Conservation (phyloP, 176 grass and related monocot genomes). For the Pontederia crassipes region DNA sequence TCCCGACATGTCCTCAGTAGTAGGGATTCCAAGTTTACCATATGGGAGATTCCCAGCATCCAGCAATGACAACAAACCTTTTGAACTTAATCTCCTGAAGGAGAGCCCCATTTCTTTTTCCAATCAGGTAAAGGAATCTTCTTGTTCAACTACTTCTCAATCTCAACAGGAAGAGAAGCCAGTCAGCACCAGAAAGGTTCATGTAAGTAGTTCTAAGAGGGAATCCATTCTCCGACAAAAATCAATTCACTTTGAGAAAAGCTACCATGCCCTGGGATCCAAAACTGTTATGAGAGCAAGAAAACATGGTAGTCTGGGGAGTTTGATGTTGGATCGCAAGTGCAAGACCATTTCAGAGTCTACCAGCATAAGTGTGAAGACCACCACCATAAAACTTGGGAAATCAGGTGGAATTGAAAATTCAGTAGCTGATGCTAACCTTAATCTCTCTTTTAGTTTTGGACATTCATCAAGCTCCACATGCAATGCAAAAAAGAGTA, state of each 20-base stretch:
- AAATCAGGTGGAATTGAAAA: conserved; percentile 44
- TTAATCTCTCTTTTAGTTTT: conserved; percentile 58
- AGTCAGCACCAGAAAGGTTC: conserved; percentile 37
- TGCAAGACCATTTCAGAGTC: conserved; percentile 53
- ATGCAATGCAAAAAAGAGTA: conserved; percentile 10
- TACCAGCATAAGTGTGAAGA: conserved; percentile 42
- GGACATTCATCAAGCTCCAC: conserved; percentile 1
- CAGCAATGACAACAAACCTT: conserved; percentile 36
- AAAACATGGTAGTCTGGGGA: conserved; percentile 47
- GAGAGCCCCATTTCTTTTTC: conserved; percentile 28
- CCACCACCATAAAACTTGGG: conserved; percentile 38
- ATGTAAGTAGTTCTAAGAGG: conserved; percentile 47
- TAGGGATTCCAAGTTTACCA: conserved; percentile 26
- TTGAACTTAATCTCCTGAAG: conserved; percentile 46
- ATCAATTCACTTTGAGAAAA: conserved; percentile 79
- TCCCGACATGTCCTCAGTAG: conserved; percentile 31
- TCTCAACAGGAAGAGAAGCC: conserved; percentile 50
- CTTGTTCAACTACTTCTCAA: conserved; percentile 30
- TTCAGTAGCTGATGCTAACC: conserved; percentile 32
- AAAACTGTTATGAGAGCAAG: conserved; percentile 64
- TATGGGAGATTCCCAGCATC: conserved; percentile 34
- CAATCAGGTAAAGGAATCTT: conserved; percentile 52
- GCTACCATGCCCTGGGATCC: conserved; percentile 66
- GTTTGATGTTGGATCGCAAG: conserved; percentile 55
- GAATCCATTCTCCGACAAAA: conserved; percentile 75